A percentile compares a stretch with the other conserved stretches of the same genome.
Evolutionary conservation across 805 yeast genomes (phyloP).

Genomic region (Allodekkera sacchari): DNA sequence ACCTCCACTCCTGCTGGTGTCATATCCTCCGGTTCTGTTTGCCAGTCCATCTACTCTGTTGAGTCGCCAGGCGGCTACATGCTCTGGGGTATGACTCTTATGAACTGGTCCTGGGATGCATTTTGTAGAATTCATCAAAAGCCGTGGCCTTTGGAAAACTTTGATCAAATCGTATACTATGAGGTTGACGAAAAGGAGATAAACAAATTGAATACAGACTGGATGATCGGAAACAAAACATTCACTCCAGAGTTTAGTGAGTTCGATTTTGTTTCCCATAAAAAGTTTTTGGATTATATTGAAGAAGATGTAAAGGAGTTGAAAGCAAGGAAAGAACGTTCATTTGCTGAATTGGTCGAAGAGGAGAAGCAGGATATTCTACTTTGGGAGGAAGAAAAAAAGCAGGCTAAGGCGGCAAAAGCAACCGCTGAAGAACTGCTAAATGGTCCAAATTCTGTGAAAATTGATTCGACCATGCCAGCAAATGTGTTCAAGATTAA

Average conservation of each 20-base stretch:
- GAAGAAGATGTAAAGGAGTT: slow-evolving; percentile 19
- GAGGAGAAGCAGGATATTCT: slow-evolving; percentile 15
- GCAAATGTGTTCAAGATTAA: slow-evolving; percentile 27
- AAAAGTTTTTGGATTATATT: slow-evolving; percentile 20
- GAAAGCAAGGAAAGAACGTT: slow-evolving; percentile 12
- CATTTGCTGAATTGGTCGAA: slow-evolving; percentile 13
- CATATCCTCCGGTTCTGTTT: slow-evolving; percentile 22
- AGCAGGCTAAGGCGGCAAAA: slow-evolving; percentile 13
- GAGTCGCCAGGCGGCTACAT: slow-evolving; percentile 27
- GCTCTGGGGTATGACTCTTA: slow-evolving; percentile 26
- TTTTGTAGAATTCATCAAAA: slow-evolving; percentile 19
- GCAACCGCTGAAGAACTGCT: slow-evolving; percentile 11
- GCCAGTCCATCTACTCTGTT: slow-evolving; percentile 22
- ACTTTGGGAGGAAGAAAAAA: slow-evolving; percentile 20
- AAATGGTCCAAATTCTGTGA: slow-evolving; percentile 16
- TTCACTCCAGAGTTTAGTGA: slow-evolving; percentile 21
- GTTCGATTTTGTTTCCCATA: slow-evolving; percentile 27
- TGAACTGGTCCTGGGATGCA: slow-evolving; percentile 26
- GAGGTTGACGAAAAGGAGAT: slow-evolving; percentile 27
- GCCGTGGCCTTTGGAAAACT: slow-evolving; percentile 27
- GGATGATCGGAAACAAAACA: slow-evolving; percentile 22
- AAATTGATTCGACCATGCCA: slow-evolving; percentile 23
- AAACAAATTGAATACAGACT: slow-evolving; percentile 18
- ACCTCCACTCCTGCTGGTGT: slow-evolving; percentile 26
- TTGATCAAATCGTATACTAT: slow-evolving; percentile 27